Conservation (phyloP, 768 basidiomycete species). For the Hypholoma fasciculare region DNA sequence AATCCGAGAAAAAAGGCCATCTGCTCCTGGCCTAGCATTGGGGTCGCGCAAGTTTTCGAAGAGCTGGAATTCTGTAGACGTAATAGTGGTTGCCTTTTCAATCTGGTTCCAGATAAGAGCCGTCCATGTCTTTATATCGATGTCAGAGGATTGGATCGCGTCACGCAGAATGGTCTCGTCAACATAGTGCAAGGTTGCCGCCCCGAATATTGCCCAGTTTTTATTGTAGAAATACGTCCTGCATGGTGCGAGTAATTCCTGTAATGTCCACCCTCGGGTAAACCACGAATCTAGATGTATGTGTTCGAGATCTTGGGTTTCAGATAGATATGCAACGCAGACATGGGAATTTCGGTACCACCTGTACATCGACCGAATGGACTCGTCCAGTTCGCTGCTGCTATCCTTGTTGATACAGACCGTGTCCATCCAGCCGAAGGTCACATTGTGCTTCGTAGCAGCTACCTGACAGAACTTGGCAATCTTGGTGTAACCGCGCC, state of each 20-base stretch:
- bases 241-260: not conserved
- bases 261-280: not conserved
- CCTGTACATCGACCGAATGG: slow-evolving; percentile 3
- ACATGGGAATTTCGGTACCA: not conserved
- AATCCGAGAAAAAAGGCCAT: not conserved
- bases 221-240: not conserved
- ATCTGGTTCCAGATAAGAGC: not conserved
- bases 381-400: not conserved
- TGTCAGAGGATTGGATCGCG: too few species aligned
- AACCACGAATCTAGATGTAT: not conserved
- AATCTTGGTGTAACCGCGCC: not conserved
- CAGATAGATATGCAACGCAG: not conserved
- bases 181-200: too few species aligned
- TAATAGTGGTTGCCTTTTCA: too few species aligned
- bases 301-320: not conserved
- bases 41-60: too few species aligned
- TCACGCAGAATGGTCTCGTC: not conserved
- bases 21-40: not conserved
- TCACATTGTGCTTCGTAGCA: not conserved
- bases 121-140: not conserved
- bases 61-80: too few species aligned
- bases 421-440: not conserved
- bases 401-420: slow-evolving; percentile 4
- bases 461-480: not conserved
- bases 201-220: not conserved